Base-by-base conservation (phyloP, 352 stramenopile species). In the Globisporangium orthogonon region DNA sequence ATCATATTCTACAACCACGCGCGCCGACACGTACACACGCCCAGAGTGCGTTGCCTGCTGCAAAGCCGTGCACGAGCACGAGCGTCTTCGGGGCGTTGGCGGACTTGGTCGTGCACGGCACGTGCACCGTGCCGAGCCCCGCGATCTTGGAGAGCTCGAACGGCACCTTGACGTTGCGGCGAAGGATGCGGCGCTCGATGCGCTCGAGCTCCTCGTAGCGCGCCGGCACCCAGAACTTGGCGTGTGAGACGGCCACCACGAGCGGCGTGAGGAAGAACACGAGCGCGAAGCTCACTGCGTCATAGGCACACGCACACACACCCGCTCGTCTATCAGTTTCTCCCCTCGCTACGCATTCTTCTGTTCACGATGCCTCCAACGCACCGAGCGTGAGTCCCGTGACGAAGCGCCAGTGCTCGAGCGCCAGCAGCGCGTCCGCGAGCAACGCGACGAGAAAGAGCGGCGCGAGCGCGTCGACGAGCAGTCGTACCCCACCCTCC, bases 21-120 rank as follows among this genome's bases (percentile, higher is more conserved):
- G n/a, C n/a, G 33, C 33, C 44, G 7, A 49, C 46, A 52, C 13
- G 7, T 28, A 51, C 18, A 29, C n/a, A 51, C 46, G 80, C 71
- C 80, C 80, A 88, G 14, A 90, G 69, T 6, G 65, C 80, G 41
- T 90, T 90, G 31, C 77, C 80, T 10, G 68, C 76, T 4, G 75
- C 80, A 39, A 75, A 90, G 31, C 77, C 77, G 49, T 88, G 80
- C 39, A 87, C 54, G n/a, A 88, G 57, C 30, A 88, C 77, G 28
- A 90, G 51, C 7, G 70, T 74, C 47, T 72, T 70, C 53, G 69
- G 52, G 31, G 69, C 35, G 3, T 30, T 48, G n/a, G 60, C 48
- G 13, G 57, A 54, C 1, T 59, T 63, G n/a, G 54, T 18, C 48
- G 64, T 74, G 50, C 73, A 86, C 7, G 80, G 74, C n/a, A 88